A percentile compares a stretch with the other conserved stretches of the same genome.
These are phyloP conservation scores for Capronia americana DNA, from an alignment of 2,329 filamentous ascomycete species.

Conservation along the genomic window DNA sequence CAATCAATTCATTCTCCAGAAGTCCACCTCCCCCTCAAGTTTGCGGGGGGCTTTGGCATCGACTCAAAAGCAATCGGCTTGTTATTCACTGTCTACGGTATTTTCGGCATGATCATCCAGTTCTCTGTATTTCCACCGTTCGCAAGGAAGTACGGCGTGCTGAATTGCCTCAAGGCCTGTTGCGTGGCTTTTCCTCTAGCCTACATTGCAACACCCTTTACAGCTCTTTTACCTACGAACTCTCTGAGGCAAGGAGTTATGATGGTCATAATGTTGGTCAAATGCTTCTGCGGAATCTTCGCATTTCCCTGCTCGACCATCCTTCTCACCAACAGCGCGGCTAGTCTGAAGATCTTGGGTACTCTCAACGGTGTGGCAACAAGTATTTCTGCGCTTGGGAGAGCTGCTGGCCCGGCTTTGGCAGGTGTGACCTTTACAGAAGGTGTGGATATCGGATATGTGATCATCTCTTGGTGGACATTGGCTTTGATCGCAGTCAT, in stretches of 20 bases:
- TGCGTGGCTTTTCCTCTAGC: slow-evolving; percentile 72
- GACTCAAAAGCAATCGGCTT: slow-evolving; percentile 77
- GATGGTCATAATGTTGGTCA: slow-evolving; percentile 72
- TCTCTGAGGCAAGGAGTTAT: slow-evolving; percentile 65
- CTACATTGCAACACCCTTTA: slow-evolving; percentile 84
- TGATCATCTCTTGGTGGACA: slow-evolving; percentile 82
- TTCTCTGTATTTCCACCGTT: slow-evolving; percentile 83
- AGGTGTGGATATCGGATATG: slow-evolving; percentile 76
- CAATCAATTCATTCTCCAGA: slow-evolving; percentile 61
- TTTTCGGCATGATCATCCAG: slow-evolving; percentile 80
- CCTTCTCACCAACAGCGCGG: slow-evolving; percentile 84
- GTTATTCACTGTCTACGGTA: slow-evolving; percentile 82
- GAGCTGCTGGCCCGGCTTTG: slow-evolving; percentile 77
- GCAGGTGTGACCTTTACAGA: slow-evolving; percentile 75
- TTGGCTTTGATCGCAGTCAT: slow-evolving; percentile 68
- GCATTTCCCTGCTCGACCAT: slow-evolving; percentile 91
- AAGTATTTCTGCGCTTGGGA: slow-evolving; percentile 77
- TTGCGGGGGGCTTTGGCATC: slow-evolving; percentile 79
- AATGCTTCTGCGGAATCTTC: slow-evolving; percentile 78
- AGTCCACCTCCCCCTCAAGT: slow-evolving; percentile 75
- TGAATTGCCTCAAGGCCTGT: slow-evolving; percentile 74
- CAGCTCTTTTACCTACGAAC: slow-evolving; percentile 64
- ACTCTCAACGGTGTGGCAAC: slow-evolving; percentile 93
- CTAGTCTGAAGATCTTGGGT: slow-evolving; percentile 76
- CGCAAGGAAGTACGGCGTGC: slow-evolving; percentile 73